A percentile compares a stretch with the other conserved stretches of the same genome.
These are phyloP conservation scores for Fusarium newnesense DNA, from an alignment of 2,329 filamentous ascomycete genomes.

Conservation along the genomic window DNA sequence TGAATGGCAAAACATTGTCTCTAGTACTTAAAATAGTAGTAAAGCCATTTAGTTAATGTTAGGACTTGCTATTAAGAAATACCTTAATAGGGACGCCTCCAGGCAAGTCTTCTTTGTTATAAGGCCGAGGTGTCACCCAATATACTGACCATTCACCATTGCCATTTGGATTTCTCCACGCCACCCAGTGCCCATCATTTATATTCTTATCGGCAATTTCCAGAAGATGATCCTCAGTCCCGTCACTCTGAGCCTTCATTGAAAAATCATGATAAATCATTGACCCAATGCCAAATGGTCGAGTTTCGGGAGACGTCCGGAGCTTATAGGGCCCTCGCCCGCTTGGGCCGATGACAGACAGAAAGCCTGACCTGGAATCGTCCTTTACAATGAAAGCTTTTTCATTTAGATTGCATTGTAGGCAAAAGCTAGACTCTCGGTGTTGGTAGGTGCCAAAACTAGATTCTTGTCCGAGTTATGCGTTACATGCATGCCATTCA, in stretches of 20 bases:
- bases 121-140: not conserved
- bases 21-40: no score
- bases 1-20: no score
- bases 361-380: not conserved
- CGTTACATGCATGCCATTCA: not conserved
- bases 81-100: not conserved
- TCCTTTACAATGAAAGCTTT: not conserved
- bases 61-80: not conserved
- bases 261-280: not conserved
- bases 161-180: not conserved
- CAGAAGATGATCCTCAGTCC: not conserved
- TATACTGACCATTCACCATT: not conserved
- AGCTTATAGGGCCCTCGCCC: not conserved
- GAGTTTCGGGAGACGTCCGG: not conserved
- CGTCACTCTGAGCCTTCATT: not conserved
- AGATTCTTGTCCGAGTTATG: not conserved
- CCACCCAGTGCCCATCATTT: not conserved
- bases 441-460: not conserved
- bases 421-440: accelerated
- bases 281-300: not conserved
- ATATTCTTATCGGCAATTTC: not conserved
- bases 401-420: not conserved
- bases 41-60: no score
- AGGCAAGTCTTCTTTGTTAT: not conserved
- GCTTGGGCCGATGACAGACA: not conserved